These are phyloP conservation scores for Populus davidiana DNA, from an alignment of 345 rosid genomes.

Conservation along the genomic window DNA sequence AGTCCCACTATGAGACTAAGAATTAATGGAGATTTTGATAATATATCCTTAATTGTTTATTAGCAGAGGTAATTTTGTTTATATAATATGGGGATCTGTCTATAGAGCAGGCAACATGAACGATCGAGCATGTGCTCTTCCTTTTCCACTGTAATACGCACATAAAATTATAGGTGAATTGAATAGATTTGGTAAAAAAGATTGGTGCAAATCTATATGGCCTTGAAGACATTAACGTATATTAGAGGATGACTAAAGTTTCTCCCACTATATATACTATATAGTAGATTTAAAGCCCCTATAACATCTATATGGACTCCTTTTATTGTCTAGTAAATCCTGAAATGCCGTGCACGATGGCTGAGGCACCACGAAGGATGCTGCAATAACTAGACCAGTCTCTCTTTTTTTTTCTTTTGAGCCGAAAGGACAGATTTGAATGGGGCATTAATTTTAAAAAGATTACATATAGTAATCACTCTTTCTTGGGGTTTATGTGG, in stretches of 20 bases:
- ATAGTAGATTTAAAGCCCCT: neutral
- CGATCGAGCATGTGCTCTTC: constrained; percentile 9
- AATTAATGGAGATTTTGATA: constrained; percentile 11
- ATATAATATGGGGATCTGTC: constrained; percentile 10
- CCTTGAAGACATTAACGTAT: neutral
- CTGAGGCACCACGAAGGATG: neutral
- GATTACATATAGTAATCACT: neutral
- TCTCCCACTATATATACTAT: neutral
- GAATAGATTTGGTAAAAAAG: constrained; percentile 8
- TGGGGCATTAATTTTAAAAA: no score
- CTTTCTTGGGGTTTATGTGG: neutral
- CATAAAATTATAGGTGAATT: neutral
- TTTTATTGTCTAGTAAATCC: neutral
- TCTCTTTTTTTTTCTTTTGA: neutral
- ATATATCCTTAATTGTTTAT: constrained; percentile 17
- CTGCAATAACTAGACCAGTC: neutral
- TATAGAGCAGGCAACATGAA: constrained; percentile 15
- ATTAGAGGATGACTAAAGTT: neutral
- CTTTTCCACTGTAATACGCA: neutral
- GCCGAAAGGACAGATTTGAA: neutral
- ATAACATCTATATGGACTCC: neutral
- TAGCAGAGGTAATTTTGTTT: constrained; percentile 2
- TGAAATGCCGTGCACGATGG: neutral
- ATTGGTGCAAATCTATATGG: neutral
- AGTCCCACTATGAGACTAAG: constrained; percentile 8